Evolutionary conservation across 1,139 yeast genomes (phyloP).

Genomic region (Sugiyamaella grinbergsii): DNA sequence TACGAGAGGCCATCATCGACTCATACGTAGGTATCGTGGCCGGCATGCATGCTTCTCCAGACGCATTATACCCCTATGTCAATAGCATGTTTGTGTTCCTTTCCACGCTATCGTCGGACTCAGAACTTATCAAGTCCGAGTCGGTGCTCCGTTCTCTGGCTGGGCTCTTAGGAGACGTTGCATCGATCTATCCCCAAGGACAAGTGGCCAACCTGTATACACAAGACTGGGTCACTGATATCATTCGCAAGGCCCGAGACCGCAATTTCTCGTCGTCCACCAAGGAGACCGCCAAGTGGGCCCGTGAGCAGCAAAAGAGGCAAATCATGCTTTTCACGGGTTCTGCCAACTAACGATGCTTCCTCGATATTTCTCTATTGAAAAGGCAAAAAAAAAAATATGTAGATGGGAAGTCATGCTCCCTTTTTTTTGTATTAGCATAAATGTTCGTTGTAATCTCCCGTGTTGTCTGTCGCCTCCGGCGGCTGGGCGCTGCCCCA

Average conservation of each 20-base stretch:
- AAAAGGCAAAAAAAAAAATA: conserved; percentile 1
- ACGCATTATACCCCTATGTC: conserved; percentile 63
- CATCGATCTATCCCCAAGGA: conserved; percentile 83
- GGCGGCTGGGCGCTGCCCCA: conserved; percentile 10
- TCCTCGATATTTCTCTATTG: not conserved
- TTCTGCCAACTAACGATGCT: not conserved
- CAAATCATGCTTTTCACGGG: conserved; percentile 20
- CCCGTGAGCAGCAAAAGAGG: conserved; percentile 77
- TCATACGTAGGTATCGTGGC: conserved; percentile 95
- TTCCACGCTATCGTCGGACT: conserved; percentile 59
- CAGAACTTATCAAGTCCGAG: conserved; percentile 61
- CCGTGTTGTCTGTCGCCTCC: not conserved
- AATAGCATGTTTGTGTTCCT: conserved; percentile 72
- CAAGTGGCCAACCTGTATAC: conserved; percentile 62
- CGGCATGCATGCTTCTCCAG: conserved; percentile 74
- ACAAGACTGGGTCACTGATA: conserved; percentile 76
- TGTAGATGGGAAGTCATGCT: conserved; percentile 10
- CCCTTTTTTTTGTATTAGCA: conserved; percentile 14
- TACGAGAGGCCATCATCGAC: conserved; percentile 86
- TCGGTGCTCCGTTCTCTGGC: conserved; percentile 74
- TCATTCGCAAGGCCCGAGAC: conserved; percentile 75
- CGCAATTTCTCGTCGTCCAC: conserved; percentile 64
- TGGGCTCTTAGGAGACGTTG: conserved; percentile 90
- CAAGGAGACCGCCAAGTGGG: conserved; percentile 93
- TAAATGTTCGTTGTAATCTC: conserved; percentile 1